Evolutionary conservation across 202 grass and related monocot species (phyloP).

Genomic region (Eragrostis tef): DNA sequence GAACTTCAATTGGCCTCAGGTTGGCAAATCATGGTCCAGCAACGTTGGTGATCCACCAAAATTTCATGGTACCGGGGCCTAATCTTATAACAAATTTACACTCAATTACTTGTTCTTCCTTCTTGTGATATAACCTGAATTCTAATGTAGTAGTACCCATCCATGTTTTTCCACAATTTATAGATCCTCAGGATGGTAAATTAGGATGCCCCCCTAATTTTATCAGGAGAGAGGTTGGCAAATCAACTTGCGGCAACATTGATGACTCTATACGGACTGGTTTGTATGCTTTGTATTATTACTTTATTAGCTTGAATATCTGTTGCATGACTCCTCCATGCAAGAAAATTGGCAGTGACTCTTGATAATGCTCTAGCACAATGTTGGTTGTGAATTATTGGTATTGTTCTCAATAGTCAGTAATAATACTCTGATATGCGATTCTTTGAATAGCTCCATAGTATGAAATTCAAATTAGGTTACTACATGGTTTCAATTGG

Average conservation of each 20-base stretch:
- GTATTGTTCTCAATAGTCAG: neutral
- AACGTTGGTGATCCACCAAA: slow-evolving; percentile 18
- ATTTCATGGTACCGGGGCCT: slow-evolving; percentile 35
- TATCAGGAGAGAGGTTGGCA: slow-evolving; percentile 48
- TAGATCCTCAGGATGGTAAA: slow-evolving; percentile 47
- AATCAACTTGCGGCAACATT: slow-evolving; percentile 41
- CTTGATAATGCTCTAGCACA: neutral
- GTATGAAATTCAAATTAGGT: slow-evolving; percentile 10
- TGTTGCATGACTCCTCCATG: slow-evolving; percentile 12
- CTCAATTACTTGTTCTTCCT: slow-evolving; percentile 12
- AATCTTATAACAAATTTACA: slow-evolving; percentile 8
- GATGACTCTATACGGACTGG: slow-evolving; percentile 58
- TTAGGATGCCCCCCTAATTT: slow-evolving; percentile 35
- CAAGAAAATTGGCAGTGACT: slow-evolving; percentile 24
- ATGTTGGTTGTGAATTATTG: slow-evolving; percentile 6
- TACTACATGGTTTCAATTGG: slow-evolving; percentile 9
- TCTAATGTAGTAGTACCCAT: slow-evolving; percentile 16
- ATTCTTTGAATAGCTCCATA: slow-evolving; percentile 8
- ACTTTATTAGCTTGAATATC: slow-evolving; percentile 25
- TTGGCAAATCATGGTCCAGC: slow-evolving; percentile 29
- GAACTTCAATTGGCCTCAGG: slow-evolving; percentile 19
- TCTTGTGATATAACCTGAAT: slow-evolving; percentile 31
- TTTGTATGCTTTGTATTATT: slow-evolving; percentile 32
- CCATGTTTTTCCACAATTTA: slow-evolving; percentile 10
- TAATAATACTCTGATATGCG: slow-evolving; percentile 25